Evolutionary conservation across 768 basidiomycete species (phyloP).

Genomic region (Lactarius akahatsu): DNA sequence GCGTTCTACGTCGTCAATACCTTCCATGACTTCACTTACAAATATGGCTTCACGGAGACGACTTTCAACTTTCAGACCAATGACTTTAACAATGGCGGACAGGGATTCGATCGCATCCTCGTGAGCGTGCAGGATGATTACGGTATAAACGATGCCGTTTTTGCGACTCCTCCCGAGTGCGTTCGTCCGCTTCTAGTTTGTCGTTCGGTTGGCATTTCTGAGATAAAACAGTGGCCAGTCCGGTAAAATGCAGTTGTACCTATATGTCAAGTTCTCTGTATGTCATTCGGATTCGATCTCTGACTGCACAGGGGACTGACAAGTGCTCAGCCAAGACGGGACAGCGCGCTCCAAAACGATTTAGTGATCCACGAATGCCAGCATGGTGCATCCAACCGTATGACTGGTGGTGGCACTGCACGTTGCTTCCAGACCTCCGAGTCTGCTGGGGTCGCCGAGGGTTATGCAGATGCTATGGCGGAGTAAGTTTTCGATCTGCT

Average conservation of each 20-base stretch:
- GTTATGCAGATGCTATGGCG: constrained; percentile 37
- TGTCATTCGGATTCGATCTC: constrained; percentile 20
- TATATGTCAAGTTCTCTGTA: constrained; percentile 35
- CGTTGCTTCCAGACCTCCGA: constrained; percentile 63
- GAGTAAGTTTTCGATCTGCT: constrained; percentile 24
- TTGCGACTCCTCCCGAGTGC: constrained; percentile 46
- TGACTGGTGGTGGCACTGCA: constrained; percentile 50
- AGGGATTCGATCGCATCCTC: constrained; percentile 49
- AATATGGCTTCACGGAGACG: constrained; percentile 60
- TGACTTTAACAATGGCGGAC: constrained; percentile 39
- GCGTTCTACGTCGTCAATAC: constrained; percentile 59
- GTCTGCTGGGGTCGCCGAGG: constrained; percentile 51
- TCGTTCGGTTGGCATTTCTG: not conserved
- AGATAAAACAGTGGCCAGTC: constrained; percentile 35
- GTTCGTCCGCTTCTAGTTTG: constrained; percentile 19
- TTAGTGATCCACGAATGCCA: constrained; percentile 49
- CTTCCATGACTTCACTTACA: constrained; percentile 33
- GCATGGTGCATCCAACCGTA: constrained; percentile 34
- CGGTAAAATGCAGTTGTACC: constrained; percentile 46
- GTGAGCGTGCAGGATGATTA: constrained; percentile 51
- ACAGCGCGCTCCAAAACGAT: constrained; percentile 65
- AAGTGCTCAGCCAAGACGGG: constrained; percentile 49
- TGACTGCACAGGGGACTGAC: not conserved
- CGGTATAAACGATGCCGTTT: constrained; percentile 46
- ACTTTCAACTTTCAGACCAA: constrained; percentile 60